Evolutionary conservation across 371 early-diverging fungal species (phyloP).

Genomic region (Actinomucor elegans): DNA sequence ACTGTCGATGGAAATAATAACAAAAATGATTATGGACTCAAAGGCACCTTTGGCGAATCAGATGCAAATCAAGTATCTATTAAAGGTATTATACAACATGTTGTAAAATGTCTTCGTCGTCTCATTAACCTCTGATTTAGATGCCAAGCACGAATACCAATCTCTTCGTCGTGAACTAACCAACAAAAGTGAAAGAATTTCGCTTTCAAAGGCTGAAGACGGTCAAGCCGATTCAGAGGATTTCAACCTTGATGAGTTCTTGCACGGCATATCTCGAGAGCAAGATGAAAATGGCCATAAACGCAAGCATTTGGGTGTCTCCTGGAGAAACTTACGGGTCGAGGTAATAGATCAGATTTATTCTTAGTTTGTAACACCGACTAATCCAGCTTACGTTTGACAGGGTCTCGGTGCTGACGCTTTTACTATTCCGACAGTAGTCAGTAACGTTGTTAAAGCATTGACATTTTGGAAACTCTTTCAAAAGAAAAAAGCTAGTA

Average conservation of each 20-base stretch:
- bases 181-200: slow-evolving; percentile 15
- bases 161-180: slow-evolving; percentile 31
- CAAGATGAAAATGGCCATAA: slow-evolving; percentile 26
- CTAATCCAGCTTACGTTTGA: not conserved
- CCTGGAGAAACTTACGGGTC: slow-evolving; percentile 47
- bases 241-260: slow-evolving; percentile 37
- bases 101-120: not conserved
- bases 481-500: slow-evolving; percentile 13
- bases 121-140: slow-evolving; percentile 3
- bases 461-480: slow-evolving; percentile 34
- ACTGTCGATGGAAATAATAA: not conserved
- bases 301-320: slow-evolving; percentile 43
- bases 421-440: slow-evolving; percentile 33
- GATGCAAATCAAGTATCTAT: slow-evolving; percentile 39
- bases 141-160: slow-evolving; percentile 38
- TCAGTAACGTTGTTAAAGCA: slow-evolving; percentile 15
- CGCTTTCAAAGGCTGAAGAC: slow-evolving; percentile 16
- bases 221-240: slow-evolving; percentile 21
- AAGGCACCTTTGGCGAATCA: slow-evolving; percentile 35
- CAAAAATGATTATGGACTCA: not conserved
- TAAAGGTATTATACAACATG: slow-evolving; percentile 17
- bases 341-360: slow-evolving; percentile 13
- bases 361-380: not conserved
- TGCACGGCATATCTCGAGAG: slow-evolving; percentile 23
- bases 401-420: slow-evolving; percentile 47